These are phyloP conservation scores for Nelumbo lutea DNA, from an alignment of 164 flowering plant species.

Conservation along the genomic window DNA sequence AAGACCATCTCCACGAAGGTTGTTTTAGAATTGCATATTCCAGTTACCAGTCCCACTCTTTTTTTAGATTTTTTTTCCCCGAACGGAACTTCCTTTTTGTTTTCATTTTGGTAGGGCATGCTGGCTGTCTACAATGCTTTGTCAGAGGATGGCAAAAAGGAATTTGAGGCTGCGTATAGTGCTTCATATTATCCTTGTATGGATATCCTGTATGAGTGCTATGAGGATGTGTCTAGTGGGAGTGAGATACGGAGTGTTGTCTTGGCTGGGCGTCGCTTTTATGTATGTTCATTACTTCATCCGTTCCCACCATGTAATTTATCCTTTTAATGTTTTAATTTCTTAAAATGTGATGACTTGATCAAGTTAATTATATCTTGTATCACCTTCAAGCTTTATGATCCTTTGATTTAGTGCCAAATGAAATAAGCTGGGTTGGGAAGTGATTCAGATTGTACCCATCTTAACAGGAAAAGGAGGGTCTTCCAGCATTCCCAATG, in stretches of 20 bases:
- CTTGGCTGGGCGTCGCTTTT: conserved; percentile 90
- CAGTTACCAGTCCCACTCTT: too few species aligned
- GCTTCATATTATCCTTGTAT: conserved; percentile 92
- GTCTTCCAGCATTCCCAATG: conserved; percentile 93
- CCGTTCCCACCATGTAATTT: background rate
- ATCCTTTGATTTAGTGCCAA: background rate
- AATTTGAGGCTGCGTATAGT: conserved; percentile 82
- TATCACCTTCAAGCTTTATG: background rate
- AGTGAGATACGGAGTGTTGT: conserved; percentile 92
- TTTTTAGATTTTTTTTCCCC: too few species aligned
- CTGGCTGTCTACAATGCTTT: conserved; percentile 71
- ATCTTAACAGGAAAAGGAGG: conserved; percentile 75
- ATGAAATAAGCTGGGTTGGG: background rate
- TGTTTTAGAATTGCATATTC: background rate
- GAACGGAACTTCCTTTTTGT: background rate
- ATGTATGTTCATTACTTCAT: conserved; percentile 35
- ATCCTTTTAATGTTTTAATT: background rate
- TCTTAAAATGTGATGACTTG: background rate
- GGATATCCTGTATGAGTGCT: conserved; percentile 94
- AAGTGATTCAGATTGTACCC: background rate
- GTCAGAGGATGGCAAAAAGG: conserved; percentile 67
- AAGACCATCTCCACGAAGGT: too few species aligned
- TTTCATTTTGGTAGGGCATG: conserved; percentile 68
- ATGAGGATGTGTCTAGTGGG: conserved; percentile 90
- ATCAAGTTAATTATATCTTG: background rate